Conservation (phyloP, 2,329 filamentous ascomycete species). For the Penicillium sp. region DNA sequence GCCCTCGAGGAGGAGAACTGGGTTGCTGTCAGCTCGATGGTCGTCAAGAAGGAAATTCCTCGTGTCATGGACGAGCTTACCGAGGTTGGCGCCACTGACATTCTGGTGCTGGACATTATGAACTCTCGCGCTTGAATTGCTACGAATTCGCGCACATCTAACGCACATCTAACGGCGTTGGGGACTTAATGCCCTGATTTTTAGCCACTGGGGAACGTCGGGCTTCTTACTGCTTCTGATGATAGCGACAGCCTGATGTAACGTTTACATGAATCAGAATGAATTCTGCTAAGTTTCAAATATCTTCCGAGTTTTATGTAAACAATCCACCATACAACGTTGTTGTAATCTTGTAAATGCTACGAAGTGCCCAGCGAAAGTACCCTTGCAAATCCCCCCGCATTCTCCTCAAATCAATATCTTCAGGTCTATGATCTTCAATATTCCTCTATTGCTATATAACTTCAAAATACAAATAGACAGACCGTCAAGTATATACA, state of each 20-base stretch:
- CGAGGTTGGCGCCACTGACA: constrained; percentile 77
- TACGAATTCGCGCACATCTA: too few species aligned
- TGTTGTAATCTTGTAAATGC: too few species aligned
- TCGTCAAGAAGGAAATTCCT: constrained; percentile 82
- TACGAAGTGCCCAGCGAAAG: too few species aligned
- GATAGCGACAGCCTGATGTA: neutral
- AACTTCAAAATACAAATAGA: neutral
- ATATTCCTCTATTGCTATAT: neutral
- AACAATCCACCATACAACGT: too few species aligned
- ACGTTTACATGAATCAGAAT: too few species aligned
- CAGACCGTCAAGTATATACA: neutral
- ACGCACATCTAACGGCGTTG: constrained; percentile 17
- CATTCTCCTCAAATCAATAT: constrained; percentile 7
- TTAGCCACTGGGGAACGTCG: neutral
- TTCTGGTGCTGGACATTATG: constrained; percentile 81
- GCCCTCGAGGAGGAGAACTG: constrained; percentile 83
- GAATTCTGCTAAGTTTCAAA: too few species aligned
- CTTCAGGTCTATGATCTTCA: neutral
- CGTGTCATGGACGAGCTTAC: constrained; percentile 82
- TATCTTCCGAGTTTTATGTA: too few species aligned
- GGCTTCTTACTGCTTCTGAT: constrained; percentile 8
- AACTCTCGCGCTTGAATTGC: constrained; percentile 63
- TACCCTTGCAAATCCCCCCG: neutral
- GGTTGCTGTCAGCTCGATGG: constrained; percentile 95
- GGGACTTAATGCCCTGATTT: constrained; percentile 10